Base-by-base conservation (phyloP, 164 flowering plant species). In the Magnolia officinalis region DNA sequence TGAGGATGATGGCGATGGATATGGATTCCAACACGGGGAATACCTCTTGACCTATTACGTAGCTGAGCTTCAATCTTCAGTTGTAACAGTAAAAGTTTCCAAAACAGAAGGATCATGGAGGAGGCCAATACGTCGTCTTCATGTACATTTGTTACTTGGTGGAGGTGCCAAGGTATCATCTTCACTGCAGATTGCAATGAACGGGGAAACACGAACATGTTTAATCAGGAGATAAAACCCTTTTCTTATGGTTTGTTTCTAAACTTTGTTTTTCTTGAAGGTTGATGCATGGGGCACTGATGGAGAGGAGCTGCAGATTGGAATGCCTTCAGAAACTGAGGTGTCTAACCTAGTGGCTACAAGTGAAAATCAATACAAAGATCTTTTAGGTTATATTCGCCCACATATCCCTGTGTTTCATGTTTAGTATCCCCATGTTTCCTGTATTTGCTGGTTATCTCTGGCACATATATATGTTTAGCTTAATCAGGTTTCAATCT, bases 1-100 rank as follows among this genome's bases (percentile, higher is more conserved):
- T 84, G 99, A 95, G 84, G 99, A 95, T 83, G 90, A 90, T 82
- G 99, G 98, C 55, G 99, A 95, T 87, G 99, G 99, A 74, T 91
- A 93, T 86, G 93, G 81, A 78, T 95, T 87, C 82, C 86, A 67
- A 6, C 77, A 67, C 73, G 97, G 98, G 20, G 86, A 76, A 66
- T 95, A 88, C 83, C 87, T 95, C 8, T 74, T 91, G 77, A 91
- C 97, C 24, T 80, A 91, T 77, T 95, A 95, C 83, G 81, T 77
- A 76, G 98, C 99, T 75, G 92, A 90, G 71, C 89, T 85, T 73
- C 70, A 87, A 37, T 84, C 89, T 74, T 88, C 94, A 64, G 84
- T 87, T 75, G 92, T 92, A 76, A 91, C 92, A 14, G 67, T 95
- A 13, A 88, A 84, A 79, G 85, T 91, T 76, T 84, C 84, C 66